Base-by-base conservation (phyloP, 2,329 filamentous ascomycete species). In the Trichothecium roseum region DNA sequence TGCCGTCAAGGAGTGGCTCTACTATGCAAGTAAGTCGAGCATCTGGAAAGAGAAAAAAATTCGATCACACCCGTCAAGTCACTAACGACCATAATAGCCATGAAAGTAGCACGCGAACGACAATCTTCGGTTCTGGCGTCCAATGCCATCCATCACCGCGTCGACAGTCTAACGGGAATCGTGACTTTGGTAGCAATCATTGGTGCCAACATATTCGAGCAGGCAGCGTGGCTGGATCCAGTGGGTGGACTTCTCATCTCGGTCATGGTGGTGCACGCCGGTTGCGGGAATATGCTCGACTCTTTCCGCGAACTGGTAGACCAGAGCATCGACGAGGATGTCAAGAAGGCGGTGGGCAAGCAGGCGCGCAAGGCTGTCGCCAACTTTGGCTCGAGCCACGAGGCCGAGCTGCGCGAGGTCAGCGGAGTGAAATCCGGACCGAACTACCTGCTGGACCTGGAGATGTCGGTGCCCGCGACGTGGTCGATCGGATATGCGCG, bases 101-200 rank as follows among this genome's bases (percentile, higher is more conserved):
- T 96, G 81, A 96, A 95, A 65, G 78, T 98, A 41, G 91, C 91
- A 31, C 78, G 78, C 48, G 85, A 94, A 60, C 84, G 89, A 56
- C 94, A 94, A 55, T 96, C 89, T 10, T 93, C 88, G 6, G 87
- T 98, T 40, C 76, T 98, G 17, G 88, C 89, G 28, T 95, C 88
- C 39, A 98, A 98, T 54, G 89, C 91, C 40, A 73, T 96, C 45
- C 91, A 98, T 62, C 91, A 96, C 65, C 85, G 91, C 41, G 81
- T 98, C 54, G 91, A 98, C 60, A 94, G 87, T 39, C 72, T 95
- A 38, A 98, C 91, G 2, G 89, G 89, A 45, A 84, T 96, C 48
- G 91, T 96, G 37, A 93, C 91, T 2, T 72, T 96, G 20, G 69
- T 83, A 38, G 89, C 85, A 17, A 94, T 98, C 49, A 76, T 86